These are phyloP conservation scores for Leishmania lainsoni DNA, from an alignment of 208 protist genomes.

Conservation along the genomic window DNA sequence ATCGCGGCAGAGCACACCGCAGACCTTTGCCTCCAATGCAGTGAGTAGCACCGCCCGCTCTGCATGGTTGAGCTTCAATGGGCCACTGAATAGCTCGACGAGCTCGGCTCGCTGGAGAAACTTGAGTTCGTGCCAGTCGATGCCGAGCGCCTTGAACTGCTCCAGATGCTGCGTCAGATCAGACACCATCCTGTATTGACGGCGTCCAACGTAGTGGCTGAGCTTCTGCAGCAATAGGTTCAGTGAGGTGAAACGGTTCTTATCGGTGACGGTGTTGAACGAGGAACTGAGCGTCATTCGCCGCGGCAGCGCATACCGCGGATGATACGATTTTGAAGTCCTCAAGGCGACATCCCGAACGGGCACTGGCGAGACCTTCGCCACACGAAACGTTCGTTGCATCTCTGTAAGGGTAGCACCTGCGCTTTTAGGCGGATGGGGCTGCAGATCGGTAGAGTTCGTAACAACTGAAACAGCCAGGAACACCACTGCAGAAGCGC, in stretches of 20 bases:
- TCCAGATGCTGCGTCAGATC: constrained; percentile 52
- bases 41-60: constrained; percentile 69
- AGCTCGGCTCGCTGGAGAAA: constrained; percentile 63
- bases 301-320: constrained; percentile 61
- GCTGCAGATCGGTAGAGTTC: neutral
- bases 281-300: constrained; percentile 67
- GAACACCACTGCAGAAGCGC: neutral
- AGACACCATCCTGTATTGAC: constrained; percentile 85
- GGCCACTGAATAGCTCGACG: constrained; percentile 49
- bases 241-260: constrained; percentile 82
- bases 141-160: constrained; percentile 56
- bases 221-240: constrained; percentile 73
- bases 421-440: neutral
- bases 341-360: constrained; percentile 46
- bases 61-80: constrained; percentile 44
- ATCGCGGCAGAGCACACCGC: constrained; percentile 78
- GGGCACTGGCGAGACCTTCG: constrained; percentile 56
- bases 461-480: neutral
- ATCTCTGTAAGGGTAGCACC: neutral
- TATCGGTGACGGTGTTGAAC: constrained; percentile 75
- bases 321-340: constrained; percentile 45
- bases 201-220: constrained; percentile 75
- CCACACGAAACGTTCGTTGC: constrained; percentile 1
- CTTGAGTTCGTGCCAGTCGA: constrained; percentile 93
- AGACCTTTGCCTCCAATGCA: constrained; percentile 73